Evolutionary conservation across 2,329 filamentous ascomycete genomes (phyloP), one percentile per base, ranked within the genome.

Genomic region (Shiraia sp.): DNA sequence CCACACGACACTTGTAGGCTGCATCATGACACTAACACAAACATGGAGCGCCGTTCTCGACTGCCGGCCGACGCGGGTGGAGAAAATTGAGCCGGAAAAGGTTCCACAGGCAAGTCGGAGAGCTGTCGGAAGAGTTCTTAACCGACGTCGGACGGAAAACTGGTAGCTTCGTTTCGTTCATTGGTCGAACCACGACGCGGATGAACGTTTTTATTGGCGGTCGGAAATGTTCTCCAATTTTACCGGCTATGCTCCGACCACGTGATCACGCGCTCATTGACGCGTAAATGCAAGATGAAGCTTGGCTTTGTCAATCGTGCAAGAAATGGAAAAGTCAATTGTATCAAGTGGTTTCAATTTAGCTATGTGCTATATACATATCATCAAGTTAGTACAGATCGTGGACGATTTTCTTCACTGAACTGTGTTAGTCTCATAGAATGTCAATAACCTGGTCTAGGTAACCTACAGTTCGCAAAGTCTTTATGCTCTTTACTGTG

Each of bases 401-500:
- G 36, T 58, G 61, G 8, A 68, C 60, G 32, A 68, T 68, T 27
- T 55, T 39, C 46, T 66, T 66, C 36, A 68, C 65, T 68, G 27
- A 13, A 3, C 6, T 1, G 23, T 19, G 38, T 59, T 26, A 60
- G 51, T 12, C 5, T 4, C 2, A 24, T 7, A 5, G 3, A 19
- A 16, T 9, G n/a, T 23, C 8, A 9, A 13, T 3, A 8, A 10
- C 19, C 2, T 8, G 17, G 8, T 10, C 15, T 2, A 1, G 29
- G 9, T 31, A n/a, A 50, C 64, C 56, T 53, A 69, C 65, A 39
- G 35, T 55, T 65, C 4, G 49, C 55, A 40, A 67, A 69, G 29
- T 69, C 65, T 32, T 67, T 65, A 48, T 69, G 65, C 3, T 67
- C 63, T 39, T 65, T 68, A 43, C 63, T 65, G 25, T 63, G 62